phyloP scores from a whole-genome alignment of 805 yeast species.

The Yarrowia bubula region DNA sequence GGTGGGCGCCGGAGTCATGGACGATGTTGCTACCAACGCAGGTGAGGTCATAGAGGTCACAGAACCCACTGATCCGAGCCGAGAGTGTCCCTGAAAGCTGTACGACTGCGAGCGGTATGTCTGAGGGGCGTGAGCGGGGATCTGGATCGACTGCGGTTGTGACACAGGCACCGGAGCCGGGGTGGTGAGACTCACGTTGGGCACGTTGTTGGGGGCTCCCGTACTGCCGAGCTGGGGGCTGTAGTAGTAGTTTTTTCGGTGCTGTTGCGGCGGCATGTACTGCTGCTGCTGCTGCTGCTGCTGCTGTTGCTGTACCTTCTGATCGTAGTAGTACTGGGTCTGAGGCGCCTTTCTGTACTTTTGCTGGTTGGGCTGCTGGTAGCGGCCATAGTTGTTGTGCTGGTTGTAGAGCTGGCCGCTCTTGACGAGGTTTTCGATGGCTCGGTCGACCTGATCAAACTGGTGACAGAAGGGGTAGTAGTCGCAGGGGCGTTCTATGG shows the following conservation, averaged over 20 bases:
- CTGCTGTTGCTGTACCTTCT: neutral
- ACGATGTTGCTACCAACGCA: neutral
- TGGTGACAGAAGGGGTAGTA: conserved; percentile 24
- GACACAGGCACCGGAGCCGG: neutral
- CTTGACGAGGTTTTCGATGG: conserved; percentile 24
- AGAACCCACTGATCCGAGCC: conserved; percentile 18
- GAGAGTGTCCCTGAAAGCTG: conserved; percentile 16
- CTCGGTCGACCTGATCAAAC: conserved; percentile 25
- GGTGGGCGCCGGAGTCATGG: neutral
- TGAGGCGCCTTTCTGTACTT: conserved; percentile 7
- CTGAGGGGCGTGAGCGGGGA: conserved; percentile 1
- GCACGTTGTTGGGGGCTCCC: neutral
- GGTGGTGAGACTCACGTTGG: neutral
- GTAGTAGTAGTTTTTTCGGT: conserved; percentile 14
- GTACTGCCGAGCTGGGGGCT: neutral
- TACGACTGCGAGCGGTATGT: conserved; percentile 7
- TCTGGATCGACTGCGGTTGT: conserved; percentile 4
- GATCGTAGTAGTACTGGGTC: conserved; percentile 20
- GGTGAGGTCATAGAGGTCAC: conserved; percentile 6
- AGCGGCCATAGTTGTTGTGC: conserved; percentile 12
- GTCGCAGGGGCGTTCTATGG: conserved; percentile 26
- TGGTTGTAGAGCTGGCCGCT: conserved; percentile 20
- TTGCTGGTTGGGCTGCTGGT: neutral
- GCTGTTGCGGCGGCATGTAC: neutral
- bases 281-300: conserved; percentile 17